Evolutionary conservation across 768 basidiomycete species (phyloP).

Genomic region (Boletellus ananas): DNA sequence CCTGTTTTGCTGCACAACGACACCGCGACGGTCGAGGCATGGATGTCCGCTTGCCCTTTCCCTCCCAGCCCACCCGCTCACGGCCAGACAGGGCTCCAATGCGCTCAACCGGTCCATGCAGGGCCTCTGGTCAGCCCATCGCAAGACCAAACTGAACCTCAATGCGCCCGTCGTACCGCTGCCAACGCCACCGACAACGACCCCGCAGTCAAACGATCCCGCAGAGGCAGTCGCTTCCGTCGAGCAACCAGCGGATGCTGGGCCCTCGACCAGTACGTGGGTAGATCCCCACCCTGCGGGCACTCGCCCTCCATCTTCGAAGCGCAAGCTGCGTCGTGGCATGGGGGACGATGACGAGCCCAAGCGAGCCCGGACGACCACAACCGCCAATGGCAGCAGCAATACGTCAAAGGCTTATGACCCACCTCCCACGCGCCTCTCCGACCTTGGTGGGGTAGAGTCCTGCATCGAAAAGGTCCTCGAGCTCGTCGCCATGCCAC

Average conservation of each 20-base stretch:
- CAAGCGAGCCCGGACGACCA: conserved; percentile 52
- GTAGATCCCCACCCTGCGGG: conserved; percentile 3
- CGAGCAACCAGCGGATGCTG: conserved; percentile 14
- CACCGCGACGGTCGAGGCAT: conserved; percentile 1
- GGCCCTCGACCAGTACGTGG: conserved; percentile 9
- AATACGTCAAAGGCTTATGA: conserved; percentile 38
- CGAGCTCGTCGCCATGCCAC: conserved; percentile 93
- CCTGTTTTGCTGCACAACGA: conserved; percentile 1
- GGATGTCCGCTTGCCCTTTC: conserved; percentile 12
- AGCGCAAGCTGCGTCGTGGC: conserved; percentile 60
- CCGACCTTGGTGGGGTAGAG: conserved; percentile 87
- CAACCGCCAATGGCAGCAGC: conserved; percentile 15
- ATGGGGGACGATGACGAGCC: conserved; percentile 44
- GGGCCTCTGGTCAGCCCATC: conserved; percentile 69
- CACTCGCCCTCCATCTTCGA: conserved; percentile 34
- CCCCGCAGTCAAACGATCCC: conserved; percentile 16
- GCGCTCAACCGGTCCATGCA: conserved; percentile 76
- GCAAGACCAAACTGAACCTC: conserved; percentile 63
- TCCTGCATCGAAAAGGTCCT: conserved; percentile 87
- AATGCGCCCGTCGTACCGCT: conserved; percentile 35
- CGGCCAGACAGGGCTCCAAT: conserved; percentile 66
- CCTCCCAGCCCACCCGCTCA: conserved; percentile 1
- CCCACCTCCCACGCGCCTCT: conserved; percentile 72
- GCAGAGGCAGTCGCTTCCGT: conserved; percentile 21
- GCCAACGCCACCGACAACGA: conserved; percentile 8